phyloP scores from a whole-genome alignment of 2,329 filamentous ascomycete species.

The Tolypocladium capitatum region DNA sequence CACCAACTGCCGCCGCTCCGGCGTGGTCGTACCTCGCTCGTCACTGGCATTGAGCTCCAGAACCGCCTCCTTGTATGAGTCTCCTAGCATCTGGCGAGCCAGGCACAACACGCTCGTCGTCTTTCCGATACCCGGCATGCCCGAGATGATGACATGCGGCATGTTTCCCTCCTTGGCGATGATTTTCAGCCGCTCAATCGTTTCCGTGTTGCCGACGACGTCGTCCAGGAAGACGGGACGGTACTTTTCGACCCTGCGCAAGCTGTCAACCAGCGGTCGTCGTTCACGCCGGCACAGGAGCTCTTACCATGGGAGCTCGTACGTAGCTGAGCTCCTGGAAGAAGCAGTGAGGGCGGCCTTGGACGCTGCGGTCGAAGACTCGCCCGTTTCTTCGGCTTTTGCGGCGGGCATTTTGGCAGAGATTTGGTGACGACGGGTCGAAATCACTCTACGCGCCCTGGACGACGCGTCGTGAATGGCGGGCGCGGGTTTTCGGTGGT shows the following conservation, averaged over 20 bases:
- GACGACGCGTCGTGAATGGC: slow-evolving; percentile 18
- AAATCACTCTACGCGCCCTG: slow-evolving; percentile 24
- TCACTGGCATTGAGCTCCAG: slow-evolving; percentile 93
- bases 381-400: slow-evolving; percentile 39
- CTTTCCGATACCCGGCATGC: slow-evolving; percentile 98
- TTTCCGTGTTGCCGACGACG: slow-evolving; percentile 95
- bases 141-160: slow-evolving; percentile 98
- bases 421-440: slow-evolving; percentile 7
- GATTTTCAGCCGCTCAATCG: slow-evolving; percentile 92
- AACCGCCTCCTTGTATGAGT: slow-evolving; percentile 94
- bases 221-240: slow-evolving; percentile 89
- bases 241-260: slow-evolving; percentile 89
- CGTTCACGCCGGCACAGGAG: neutral
- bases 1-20: neutral
- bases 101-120: slow-evolving; percentile 92
- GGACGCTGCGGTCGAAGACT: slow-evolving; percentile 46
- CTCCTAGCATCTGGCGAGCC: slow-evolving; percentile 78
- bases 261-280: slow-evolving; percentile 5
- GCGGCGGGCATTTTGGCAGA: slow-evolving; percentile 31
- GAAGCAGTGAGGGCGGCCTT: slow-evolving; percentile 41
- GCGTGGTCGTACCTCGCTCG: slow-evolving; percentile 55
- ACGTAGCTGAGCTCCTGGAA: slow-evolving; percentile 39
- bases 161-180: slow-evolving; percentile 98
- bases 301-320: slow-evolving; percentile 66
- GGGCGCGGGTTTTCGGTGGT: too few relatives aligned